Base-by-base conservation (phyloP, 306 rosid genomes). In the Fragaria nilgerrensis region DNA sequence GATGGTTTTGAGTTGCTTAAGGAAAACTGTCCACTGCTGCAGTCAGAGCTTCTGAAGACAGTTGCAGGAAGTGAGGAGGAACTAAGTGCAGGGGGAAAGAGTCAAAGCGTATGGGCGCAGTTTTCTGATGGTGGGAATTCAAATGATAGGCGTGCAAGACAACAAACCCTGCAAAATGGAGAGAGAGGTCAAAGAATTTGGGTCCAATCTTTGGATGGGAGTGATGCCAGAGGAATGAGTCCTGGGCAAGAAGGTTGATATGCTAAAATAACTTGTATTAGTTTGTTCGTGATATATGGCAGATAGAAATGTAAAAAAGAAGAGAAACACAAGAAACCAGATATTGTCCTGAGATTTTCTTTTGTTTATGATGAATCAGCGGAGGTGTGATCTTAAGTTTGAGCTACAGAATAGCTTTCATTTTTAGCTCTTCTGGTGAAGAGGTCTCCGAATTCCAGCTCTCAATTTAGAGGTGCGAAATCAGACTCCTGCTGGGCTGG, bases 41-140 rank as follows among this genome's bases (percentile, higher is more conserved):
- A 95, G 87, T 95, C 98, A 7, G 98, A 95, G 82, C 90, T 95
- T 59, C 84, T 95, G 48, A 95, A 95, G 88, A 92, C 92, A 8
- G 97, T 95, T 64, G 98, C 98, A 4, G 97, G 97, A 48, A 86
- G 91, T 0, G 98, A 90, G 56, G 98, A 90, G 81, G 98, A 90
- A 73, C 84, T 87, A 71, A 94, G 96, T 13, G 96, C 93, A 61
- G 97, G 90, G 80, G 97, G 93, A 39, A 92, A 90, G 81, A 85
- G 96, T 79, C 85, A 85, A 75, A 95, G 98, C 20, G 96, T 95
- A 69, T 95, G 98, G 98, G 98, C 90, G 45, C 97, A 92, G 78
- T 92, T 90, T 69, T 95, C 97, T 7, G 98, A 95, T 47, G 98
- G 98, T 1, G 98, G 88, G 64, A 95, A 95, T 73, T 89, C 96